A percentile compares a stretch with the other conserved stretches of the same genome.
Evolutionary conservation across 495 filamentous ascomycete genomes (phyloP).

Genomic region (Amphirosellinia nigrospora): DNA sequence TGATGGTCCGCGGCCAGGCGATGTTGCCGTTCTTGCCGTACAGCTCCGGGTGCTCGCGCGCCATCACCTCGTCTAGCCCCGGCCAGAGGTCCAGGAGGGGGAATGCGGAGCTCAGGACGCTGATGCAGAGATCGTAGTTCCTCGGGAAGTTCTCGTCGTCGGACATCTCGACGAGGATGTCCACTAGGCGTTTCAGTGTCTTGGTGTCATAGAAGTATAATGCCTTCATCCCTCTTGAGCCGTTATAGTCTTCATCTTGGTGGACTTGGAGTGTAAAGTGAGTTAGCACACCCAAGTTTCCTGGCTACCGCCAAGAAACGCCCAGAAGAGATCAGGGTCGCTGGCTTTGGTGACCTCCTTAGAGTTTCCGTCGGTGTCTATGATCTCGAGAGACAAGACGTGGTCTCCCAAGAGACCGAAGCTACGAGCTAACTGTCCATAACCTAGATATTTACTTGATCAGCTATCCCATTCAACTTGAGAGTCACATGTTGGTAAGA

Average conservation of each 20-base stretch:
- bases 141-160: slow-evolving; percentile 47
- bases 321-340: slow-evolving; percentile 49
- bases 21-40: slow-evolving; percentile 40
- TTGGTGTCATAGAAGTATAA: slow-evolving; percentile 42
- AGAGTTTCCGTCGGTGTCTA: slow-evolving; percentile 45
- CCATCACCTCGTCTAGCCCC: slow-evolving; percentile 41
- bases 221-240: slow-evolving; percentile 44
- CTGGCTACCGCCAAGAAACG: slow-evolving; percentile 52
- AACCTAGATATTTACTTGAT: slow-evolving; percentile 35
- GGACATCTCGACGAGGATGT: slow-evolving; percentile 47
- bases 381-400: slow-evolving; percentile 44
- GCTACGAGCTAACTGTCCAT: slow-evolving; percentile 47
- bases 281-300: slow-evolving; percentile 51
- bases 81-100: slow-evolving; percentile 39
- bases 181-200: slow-evolving; percentile 40
- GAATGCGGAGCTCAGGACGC: slow-evolving; percentile 46
- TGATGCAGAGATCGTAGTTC: slow-evolving; percentile 52
- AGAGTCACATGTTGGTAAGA: too few species aligned
- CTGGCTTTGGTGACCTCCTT: slow-evolving; percentile 45
- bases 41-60: slow-evolving; percentile 40
- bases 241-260: slow-evolving; percentile 44
- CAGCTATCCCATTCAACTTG: slow-evolving; percentile 6
- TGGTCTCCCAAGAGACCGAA: slow-evolving; percentile 54
- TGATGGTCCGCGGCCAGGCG: slow-evolving; percentile 42
- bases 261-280: slow-evolving; percentile 49